Base-by-base conservation (phyloP, 768 basidiomycete species). In the Boletus insuetus region DNA sequence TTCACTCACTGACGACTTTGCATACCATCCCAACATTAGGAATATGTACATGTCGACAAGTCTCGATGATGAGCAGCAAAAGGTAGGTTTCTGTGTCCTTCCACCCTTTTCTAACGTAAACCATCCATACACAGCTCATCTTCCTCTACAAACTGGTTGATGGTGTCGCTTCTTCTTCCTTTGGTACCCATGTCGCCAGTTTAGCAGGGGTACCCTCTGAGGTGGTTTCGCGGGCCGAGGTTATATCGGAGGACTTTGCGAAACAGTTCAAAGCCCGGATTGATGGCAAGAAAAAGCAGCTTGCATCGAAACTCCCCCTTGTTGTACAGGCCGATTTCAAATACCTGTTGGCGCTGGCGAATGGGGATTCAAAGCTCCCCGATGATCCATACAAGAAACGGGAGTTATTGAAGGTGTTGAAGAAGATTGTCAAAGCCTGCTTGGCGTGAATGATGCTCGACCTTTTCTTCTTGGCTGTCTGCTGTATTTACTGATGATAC, bases 11-110 rank as follows among this genome's bases (percentile, higher is more conserved):
- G 92, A 97, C 62, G 96, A 98, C 68, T 98, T 89, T 68, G 81
- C 82, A 3, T 92, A 93, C 63, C 92, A 95, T 66, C 89, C 91
- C 2, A 97, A 95, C 64, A 90, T 98, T 61, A 79, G 91, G 53
- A 91, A 87, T 52, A 96, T 96, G 88, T 86, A 97, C 71, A 98
- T 99, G 97, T 81, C 88, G 19, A 98, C 96, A 0, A 78, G 91
- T 46, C 89, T 98, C 8, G 92, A 98, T 62, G 94, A 98, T 48
- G 89, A 91, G 59, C 92, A 91, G 67, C 83, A 88, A 50, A 91
- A 91, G 75, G 94, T 91, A 59, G 42, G 78, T 67, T 14, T 32
- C 11, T 31, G 12, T 42, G 6, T 31, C 31, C 5, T 35, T 37
- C 0, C 8, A 22, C 3, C 24, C 37, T 14, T 37, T 46, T 35